phyloP scores from a whole-genome alignment of 1,284 basidiomycete species.

The Kalmanozyma brasiliensis region DNA sequence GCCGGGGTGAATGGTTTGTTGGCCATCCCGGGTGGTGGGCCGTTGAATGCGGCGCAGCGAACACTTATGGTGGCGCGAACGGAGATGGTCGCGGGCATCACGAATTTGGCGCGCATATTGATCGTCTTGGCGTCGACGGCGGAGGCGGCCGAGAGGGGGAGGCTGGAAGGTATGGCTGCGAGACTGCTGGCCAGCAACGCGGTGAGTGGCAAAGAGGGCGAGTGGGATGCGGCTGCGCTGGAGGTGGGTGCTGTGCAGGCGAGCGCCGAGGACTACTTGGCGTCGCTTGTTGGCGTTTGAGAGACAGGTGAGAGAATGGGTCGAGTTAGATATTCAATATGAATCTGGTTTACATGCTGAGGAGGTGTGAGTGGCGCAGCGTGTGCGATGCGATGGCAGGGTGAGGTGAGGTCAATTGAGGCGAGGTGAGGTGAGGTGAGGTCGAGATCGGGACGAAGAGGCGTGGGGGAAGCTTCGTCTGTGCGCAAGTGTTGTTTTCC shows the following conservation, averaged over 20 bases:
- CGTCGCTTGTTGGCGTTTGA: constrained; percentile 30
- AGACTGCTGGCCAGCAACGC: constrained; percentile 13
- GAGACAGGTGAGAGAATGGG: not conserved
- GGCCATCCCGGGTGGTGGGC: no score
- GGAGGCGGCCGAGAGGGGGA: constrained; percentile 6
- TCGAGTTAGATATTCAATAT: not conserved
- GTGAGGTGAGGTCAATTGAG: no score
- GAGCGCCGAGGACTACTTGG: constrained; percentile 42
- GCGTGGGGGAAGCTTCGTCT: no score
- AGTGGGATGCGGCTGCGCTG: constrained; percentile 37
- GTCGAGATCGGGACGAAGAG: no score
- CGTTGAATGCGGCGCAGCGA: no score
- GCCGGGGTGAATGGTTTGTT: constrained; percentile 69
- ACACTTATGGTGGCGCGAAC: constrained; percentile 77
- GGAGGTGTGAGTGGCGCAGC: no score
- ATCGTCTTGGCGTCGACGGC: constrained; percentile 8
- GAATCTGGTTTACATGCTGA: no score
- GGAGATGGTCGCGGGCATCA: constrained; percentile 77
- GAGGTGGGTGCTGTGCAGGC: constrained; percentile 44
- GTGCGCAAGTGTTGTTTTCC: no score
- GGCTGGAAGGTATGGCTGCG: constrained; percentile 14
- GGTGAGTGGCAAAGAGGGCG: constrained; percentile 5
- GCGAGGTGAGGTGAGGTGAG: no score
- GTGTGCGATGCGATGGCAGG: no score
- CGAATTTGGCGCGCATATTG: constrained; percentile 62